phyloP scores from a whole-genome alignment of 169 alveolate genomes.

The Cyclospora cayetanensis region DNA sequence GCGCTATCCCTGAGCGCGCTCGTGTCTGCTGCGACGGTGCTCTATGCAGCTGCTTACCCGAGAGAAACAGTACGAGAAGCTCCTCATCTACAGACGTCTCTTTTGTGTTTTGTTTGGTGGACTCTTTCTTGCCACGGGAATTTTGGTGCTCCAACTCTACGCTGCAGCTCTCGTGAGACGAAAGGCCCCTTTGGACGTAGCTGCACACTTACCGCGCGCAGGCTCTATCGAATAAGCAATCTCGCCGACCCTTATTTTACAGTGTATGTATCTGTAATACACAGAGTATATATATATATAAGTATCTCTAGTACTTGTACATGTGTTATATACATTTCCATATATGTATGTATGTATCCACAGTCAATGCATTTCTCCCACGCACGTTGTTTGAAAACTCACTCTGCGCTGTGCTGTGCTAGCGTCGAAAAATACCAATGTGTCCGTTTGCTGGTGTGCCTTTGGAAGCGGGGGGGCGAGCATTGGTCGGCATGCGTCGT shows the following conservation, averaged over 20 bases:
- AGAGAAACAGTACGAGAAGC: slow-evolving; percentile 50
- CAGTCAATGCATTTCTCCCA: background rate
- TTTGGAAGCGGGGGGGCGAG: no score
- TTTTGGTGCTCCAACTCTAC: slow-evolving; percentile 7
- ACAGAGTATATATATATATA: background rate
- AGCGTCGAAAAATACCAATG: no score
- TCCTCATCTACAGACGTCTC: slow-evolving; percentile 25
- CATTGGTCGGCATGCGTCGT: no score
- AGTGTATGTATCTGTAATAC: background rate
- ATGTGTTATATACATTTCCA: background rate
- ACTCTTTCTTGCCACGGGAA: background rate
- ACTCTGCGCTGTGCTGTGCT: background rate
- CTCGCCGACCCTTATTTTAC: background rate
- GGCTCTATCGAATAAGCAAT: background rate
- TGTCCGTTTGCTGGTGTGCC: no score
- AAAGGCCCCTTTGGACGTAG: background rate
- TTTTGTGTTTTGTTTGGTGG: background rate
- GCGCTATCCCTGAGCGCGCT: no score
- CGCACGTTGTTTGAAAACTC: background rate
- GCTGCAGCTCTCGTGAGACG: background rate
- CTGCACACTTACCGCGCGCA: background rate
- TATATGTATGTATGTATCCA: background rate
- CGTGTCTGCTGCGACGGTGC: no score
- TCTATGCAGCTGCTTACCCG: background rate
- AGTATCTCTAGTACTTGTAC: background rate